Percentiles rank a stretch among this genome's conserved stretches.
phyloP scores from a whole-genome alignment of 2,329 filamentous ascomycete genomes.

The Alternaria sp. region DNA sequence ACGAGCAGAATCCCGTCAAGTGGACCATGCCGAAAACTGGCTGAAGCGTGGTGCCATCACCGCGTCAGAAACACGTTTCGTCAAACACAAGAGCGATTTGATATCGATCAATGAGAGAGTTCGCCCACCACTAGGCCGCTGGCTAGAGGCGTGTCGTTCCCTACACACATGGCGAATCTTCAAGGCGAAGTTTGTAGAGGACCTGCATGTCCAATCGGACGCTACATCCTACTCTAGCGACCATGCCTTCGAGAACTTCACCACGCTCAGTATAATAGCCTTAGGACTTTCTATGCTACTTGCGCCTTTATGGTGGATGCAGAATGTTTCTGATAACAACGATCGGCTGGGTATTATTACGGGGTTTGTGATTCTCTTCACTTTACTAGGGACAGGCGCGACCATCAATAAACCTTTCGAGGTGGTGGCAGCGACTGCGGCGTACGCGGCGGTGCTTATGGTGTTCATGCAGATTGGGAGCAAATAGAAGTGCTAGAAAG shows the following conservation, averaged over 20 bases:
- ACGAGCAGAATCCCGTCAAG: slow-evolving; percentile 7
- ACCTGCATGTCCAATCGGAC: slow-evolving; percentile 1
- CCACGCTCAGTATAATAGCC: slow-evolving; percentile 1
- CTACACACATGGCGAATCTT: slow-evolving; percentile 16
- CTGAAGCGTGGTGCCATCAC: slow-evolving; percentile 16
- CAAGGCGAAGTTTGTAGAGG: slow-evolving; percentile 6
- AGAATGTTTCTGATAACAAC: slow-evolving; percentile 6
- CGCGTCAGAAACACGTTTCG: slow-evolving; percentile 11
- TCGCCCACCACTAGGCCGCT: not conserved
- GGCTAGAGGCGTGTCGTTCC: not conserved
- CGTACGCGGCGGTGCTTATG: slow-evolving; percentile 12
- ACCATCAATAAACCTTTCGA: slow-evolving; percentile 28
- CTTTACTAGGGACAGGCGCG: slow-evolving; percentile 15
- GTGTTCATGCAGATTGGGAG: not conserved
- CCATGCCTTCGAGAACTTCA: slow-evolving; percentile 16
- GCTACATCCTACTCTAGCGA: slow-evolving; percentile 21
- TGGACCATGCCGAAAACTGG: slow-evolving; percentile 21
- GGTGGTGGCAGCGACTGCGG: slow-evolving; percentile 29
- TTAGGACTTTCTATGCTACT: slow-evolving; percentile 28
- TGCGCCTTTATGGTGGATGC: slow-evolving; percentile 32
- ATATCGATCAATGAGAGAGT: slow-evolving; percentile 20
- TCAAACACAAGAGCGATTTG: slow-evolving; percentile 20
- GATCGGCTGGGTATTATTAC: slow-evolving; percentile 28
- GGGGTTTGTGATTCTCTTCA: slow-evolving; percentile 26
- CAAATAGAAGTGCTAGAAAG: not conserved